Evolutionary conservation across 306 rosid genomes (phyloP), one percentile per base, ranked within the genome.

Genomic region (Cucumis melo): DNA sequence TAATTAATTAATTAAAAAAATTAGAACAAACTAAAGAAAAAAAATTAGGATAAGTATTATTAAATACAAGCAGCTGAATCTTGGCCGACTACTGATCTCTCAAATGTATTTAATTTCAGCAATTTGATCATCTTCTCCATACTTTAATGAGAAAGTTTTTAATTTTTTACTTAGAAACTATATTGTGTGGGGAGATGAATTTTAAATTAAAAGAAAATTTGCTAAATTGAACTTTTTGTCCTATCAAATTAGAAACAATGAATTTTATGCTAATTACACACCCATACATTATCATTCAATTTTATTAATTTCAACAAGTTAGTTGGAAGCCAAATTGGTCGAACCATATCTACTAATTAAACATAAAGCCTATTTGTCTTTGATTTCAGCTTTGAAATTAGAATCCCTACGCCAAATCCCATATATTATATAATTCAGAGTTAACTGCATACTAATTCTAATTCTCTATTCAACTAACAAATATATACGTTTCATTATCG

Each of bases 401-500:
- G 44, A 62, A 29, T 32, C 7, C 3, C 4, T 3, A 20, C 16
- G 6, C 68, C 8, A 4, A 23, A 7, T 6, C 6, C 39, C 34
- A 59, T 27, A 32, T 32, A 32, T 16, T 34, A 15, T 56, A 20
- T 34, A 32, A 1, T 20, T 23, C 5, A 23, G 64, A 11, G 64
- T 24, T 13, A 58, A 58, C 20, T 0, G 15, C 29, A 27, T 56
- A 56, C 29, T 20, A 20, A 20, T 56, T 56, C 5, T 10, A 7
- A 41, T 10, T 41, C 44, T 41, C 10, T 41, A 41, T 1, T 7
- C 7, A 8, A 10, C 1, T 2, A 41, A 41, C 14, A 46, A 14
- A 10, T 8, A 1, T 1, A 9, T 2, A 1, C 2, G 29, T 27
- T 1, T 27, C 1, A 27, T 41, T 0, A 7, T 12, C 1, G 11